A percentile compares a stretch with the other conserved stretches of the same genome.
These are phyloP conservation scores for Chaetothyriales sp. DNA, from an alignment of 2,329 filamentous ascomycete genomes.

Conservation along the genomic window DNA sequence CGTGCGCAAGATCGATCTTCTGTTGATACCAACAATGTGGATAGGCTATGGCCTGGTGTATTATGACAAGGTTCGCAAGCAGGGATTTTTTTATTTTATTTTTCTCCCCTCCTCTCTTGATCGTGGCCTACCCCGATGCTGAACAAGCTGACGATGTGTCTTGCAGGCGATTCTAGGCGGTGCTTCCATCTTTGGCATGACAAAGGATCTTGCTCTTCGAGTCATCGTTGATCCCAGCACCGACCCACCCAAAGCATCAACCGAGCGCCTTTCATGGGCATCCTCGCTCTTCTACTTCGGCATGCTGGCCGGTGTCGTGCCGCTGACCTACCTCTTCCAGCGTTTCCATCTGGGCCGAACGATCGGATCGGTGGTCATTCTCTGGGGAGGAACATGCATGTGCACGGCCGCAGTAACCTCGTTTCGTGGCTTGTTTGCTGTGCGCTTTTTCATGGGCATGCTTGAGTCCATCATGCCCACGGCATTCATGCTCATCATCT, in stretches of 20 bases:
- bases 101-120: no score
- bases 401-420: constrained; percentile 51
- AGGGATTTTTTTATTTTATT: no score
- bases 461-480: constrained; percentile 52
- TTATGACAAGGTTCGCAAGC: constrained; percentile 44
- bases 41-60: constrained; percentile 52
- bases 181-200: constrained; percentile 63
- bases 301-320: constrained; percentile 59
- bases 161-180: constrained; percentile 53
- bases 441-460: constrained; percentile 49
- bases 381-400: constrained; percentile 55
- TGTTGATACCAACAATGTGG: constrained; percentile 53
- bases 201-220: constrained; percentile 46
- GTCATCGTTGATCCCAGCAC: constrained; percentile 34
- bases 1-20: constrained; percentile 50
- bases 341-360: constrained; percentile 50
- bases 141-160: background rate
- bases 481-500: constrained; percentile 49
- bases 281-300: constrained; percentile 53
- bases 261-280: constrained; percentile 57
- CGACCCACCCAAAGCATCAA: constrained; percentile 44
- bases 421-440: constrained; percentile 48
- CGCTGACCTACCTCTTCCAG: constrained; percentile 56
- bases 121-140: no score
- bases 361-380: constrained; percentile 46